A percentile compares a stretch with the other conserved stretches of the same genome.
phyloP scores from a whole-genome alignment of 352 stramenopile species.

The Peronospora destructor region DNA sequence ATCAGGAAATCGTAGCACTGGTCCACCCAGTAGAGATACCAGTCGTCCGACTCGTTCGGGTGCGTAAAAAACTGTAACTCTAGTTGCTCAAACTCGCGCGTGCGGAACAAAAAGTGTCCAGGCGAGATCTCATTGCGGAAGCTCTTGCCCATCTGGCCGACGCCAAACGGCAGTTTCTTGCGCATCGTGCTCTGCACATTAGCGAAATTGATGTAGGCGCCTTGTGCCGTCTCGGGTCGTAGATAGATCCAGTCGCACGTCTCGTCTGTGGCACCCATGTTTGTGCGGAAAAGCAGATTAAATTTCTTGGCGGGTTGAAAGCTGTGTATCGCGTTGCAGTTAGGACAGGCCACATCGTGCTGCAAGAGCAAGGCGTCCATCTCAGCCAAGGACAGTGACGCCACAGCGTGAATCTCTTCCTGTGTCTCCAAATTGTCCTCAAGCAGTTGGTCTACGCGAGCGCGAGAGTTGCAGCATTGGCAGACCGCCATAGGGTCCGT shows the following conservation, averaged over 20 bases:
- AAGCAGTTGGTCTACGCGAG: slow-evolving; percentile 70
- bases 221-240: slow-evolving; percentile 94
- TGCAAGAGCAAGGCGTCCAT: slow-evolving; percentile 52
- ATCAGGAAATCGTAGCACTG: slow-evolving; percentile 88
- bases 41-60: slow-evolving; percentile 64
- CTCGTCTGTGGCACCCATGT: slow-evolving; percentile 89
- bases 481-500: slow-evolving; percentile 97
- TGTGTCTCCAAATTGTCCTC: slow-evolving; percentile 40
- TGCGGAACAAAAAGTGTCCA: slow-evolving; percentile 95
- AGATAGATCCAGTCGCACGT: slow-evolving; percentile 90
- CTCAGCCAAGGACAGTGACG: slow-evolving; percentile 42
- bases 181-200: slow-evolving; percentile 90
- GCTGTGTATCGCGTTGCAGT: slow-evolving; percentile 36
- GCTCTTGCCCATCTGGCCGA: slow-evolving; percentile 96
- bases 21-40: slow-evolving; percentile 90
- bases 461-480: slow-evolving; percentile 86
- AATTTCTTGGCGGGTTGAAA: slow-evolving; percentile 89
- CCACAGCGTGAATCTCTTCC: slow-evolving; percentile 42
- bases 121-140: slow-evolving; percentile 98
- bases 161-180: slow-evolving; percentile 87
- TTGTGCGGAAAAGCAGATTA: slow-evolving; percentile 97
- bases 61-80: slow-evolving; percentile 88
- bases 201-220: slow-evolving; percentile 75
- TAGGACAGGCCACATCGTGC: slow-evolving; percentile 51
- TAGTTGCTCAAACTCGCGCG: slow-evolving; percentile 97